Base-by-base conservation (phyloP, 129 eudicot species). In the Rutidosis leptorrhynchoides region DNA sequence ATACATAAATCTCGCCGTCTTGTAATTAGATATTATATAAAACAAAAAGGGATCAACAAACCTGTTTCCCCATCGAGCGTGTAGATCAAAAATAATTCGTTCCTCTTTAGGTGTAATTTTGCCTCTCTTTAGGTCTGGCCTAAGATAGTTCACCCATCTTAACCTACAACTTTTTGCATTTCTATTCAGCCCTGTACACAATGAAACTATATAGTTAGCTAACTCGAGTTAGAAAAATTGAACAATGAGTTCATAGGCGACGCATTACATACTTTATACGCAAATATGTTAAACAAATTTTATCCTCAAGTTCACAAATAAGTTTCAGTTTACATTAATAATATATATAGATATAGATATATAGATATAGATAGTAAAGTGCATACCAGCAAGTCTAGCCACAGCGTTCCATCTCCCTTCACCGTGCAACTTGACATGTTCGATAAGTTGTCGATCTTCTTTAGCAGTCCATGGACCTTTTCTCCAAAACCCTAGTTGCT, bases 391-490 rank as follows among this genome's bases (percentile, higher is more conserved):
- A 69, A 87, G 88, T 54, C 88, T 78, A 62, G 94, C 72, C 25
- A 91, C 97, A 72, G 95, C 84, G 81, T 87, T 91, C 95, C 97
- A 91, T 78, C 96, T 71, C 30, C 97, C 97, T 79, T 91, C 97
- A 22, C 97, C 96, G 75, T 91, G 93, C 76, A 79, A 33, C 65
- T 85, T 83, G 77, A 91, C 90, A 83, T 91, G 87, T 49, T 85
- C 83, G 56, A 75, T 81, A n/a, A 91, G 96, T 74, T 78, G 49
- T 40, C 77, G 77, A 67, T 87, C 97, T 87, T 91, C 97, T 57
- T 91, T 96, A 3, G 93, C 64, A 62, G 95, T 90, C 97, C 97
- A 90, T 57, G 97, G 97, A 27, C 97, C 97, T 69, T 87, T 91
- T 62, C 97, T 73, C 97, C 97, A 91, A 32, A 79, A 87, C 46